These are phyloP conservation scores for Aspergillus affinis DNA, from an alignment of 495 filamentous ascomycete species.

Conservation along the genomic window DNA sequence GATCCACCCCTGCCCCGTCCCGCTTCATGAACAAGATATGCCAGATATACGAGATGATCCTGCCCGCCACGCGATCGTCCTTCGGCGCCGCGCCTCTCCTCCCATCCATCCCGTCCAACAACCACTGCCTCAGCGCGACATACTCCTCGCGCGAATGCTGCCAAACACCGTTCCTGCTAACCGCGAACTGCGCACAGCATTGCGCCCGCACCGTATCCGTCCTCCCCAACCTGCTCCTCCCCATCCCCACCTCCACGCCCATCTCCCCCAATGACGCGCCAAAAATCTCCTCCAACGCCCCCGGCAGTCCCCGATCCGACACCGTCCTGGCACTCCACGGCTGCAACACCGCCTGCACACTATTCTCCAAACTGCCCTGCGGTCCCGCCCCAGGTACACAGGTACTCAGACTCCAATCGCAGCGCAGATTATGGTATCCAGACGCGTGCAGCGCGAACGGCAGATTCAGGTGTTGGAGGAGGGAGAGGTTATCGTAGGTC, in stretches of 20 bases:
- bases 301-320: conserved; percentile 36
- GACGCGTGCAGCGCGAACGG: conserved; percentile 26
- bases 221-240: conserved; percentile 19
- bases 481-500: conserved; percentile 39
- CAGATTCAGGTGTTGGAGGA: conserved; percentile 37
- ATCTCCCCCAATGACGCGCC: conserved; percentile 14
- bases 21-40: conserved; percentile 47
- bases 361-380: conserved; percentile 41
- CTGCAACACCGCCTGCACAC: conserved; percentile 32
- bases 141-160: conserved; percentile 41
- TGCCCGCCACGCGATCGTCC: conserved; percentile 40
- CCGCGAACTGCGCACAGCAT: conserved; percentile 50
- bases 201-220: conserved; percentile 39
- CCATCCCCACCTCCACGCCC: background rate
- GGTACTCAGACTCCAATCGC: conserved; percentile 46
- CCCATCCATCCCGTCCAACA: conserved; percentile 33
- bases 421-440: conserved; percentile 49
- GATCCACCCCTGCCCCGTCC: conserved; percentile 32
- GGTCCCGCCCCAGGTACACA: conserved; percentile 31
- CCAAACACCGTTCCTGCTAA: conserved; percentile 33
- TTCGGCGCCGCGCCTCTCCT: conserved; percentile 26
- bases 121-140: conserved; percentile 43
- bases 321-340: conserved; percentile 43
- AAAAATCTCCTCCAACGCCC: conserved; percentile 35
- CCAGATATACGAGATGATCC: conserved; percentile 45